These are phyloP conservation scores for Rosa rugosa DNA, from an alignment of 306 rosid species.

Conservation along the genomic window DNA sequence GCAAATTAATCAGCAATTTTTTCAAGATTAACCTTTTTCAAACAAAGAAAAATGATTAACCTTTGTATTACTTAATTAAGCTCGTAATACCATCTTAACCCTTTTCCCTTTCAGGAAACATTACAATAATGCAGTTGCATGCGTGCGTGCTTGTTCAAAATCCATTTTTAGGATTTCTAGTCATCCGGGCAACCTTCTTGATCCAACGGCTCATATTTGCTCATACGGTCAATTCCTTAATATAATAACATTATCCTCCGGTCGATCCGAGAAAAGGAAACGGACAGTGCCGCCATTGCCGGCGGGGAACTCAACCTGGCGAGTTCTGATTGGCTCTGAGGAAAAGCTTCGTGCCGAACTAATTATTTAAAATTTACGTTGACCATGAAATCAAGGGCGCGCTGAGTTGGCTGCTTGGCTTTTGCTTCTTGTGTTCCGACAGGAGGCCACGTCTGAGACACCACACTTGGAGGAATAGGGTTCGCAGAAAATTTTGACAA, in stretches of 20 bases:
- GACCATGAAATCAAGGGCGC: constrained; percentile 15
- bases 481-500: background rate
- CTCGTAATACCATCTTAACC: constrained; percentile 20
- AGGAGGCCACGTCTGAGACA: constrained; percentile 14
- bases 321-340: constrained; percentile 8
- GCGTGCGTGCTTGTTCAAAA: constrained; percentile 16
- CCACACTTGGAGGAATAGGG: constrained; percentile 19
- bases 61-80: constrained; percentile 7
- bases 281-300: constrained; percentile 31
- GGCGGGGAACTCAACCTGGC: constrained; percentile 25
- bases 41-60: background rate
- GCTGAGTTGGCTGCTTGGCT: constrained; percentile 31
- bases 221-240: background rate
- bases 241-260: constrained; percentile 18
- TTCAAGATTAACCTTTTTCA: background rate
- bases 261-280: constrained; percentile 1
- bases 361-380: background rate
- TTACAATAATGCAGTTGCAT: constrained; percentile 14
- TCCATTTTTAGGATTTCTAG: constrained; percentile 31
- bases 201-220: constrained; percentile 31
- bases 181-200: constrained; percentile 29
- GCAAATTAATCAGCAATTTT: background rate
- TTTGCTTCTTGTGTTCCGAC: constrained; percentile 56
- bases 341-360: constrained; percentile 24
- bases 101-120: constrained; percentile 21